A percentile compares a stretch with the other conserved stretches of the same genome.
phyloP scores from a whole-genome alignment of 2,329 filamentous ascomycete genomes.

The Diaporthe amygdali region DNA sequence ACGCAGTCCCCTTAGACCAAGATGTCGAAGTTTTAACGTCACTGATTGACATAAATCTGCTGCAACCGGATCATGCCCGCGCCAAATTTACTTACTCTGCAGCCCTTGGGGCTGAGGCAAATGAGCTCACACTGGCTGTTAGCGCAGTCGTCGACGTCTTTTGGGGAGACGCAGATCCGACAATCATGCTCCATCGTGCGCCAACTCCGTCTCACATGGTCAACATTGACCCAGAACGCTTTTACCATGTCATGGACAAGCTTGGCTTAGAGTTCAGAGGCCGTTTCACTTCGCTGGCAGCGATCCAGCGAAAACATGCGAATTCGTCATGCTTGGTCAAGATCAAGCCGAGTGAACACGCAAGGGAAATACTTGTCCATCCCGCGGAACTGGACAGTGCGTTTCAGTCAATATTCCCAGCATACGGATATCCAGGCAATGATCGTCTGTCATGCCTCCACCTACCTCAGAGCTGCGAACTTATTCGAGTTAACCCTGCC shows the following conservation, averaged over 20 bases:
- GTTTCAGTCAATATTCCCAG: not conserved
- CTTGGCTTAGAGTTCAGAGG: conserved; percentile 15
- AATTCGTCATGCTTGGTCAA: not conserved
- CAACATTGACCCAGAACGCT: not conserved
- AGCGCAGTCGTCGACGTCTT: not conserved
- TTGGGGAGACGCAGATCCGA: not conserved
- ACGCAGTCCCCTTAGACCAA: not conserved
- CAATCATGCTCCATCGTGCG: not conserved
- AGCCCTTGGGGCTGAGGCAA: not conserved
- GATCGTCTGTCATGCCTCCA: not conserved
- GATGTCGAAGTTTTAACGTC: not conserved
- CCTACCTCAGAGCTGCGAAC: not conserved
- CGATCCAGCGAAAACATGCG: not conserved
- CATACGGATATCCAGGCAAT: not conserved
- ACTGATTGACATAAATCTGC: not conserved
- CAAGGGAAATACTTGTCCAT: not conserved
- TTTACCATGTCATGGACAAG: conserved; percentile 8
- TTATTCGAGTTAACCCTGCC: not conserved
- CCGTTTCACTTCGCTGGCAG: not conserved
- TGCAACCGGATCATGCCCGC: not conserved
- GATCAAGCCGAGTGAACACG: not conserved
- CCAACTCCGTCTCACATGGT: not conserved
- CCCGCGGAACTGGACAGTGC: not conserved
- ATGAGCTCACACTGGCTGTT: not conserved
- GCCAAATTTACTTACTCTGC: conserved; percentile 1